Conservation (phyloP, 2,329 filamentous ascomycete genomes). For the Phialocephala sp. region DNA sequence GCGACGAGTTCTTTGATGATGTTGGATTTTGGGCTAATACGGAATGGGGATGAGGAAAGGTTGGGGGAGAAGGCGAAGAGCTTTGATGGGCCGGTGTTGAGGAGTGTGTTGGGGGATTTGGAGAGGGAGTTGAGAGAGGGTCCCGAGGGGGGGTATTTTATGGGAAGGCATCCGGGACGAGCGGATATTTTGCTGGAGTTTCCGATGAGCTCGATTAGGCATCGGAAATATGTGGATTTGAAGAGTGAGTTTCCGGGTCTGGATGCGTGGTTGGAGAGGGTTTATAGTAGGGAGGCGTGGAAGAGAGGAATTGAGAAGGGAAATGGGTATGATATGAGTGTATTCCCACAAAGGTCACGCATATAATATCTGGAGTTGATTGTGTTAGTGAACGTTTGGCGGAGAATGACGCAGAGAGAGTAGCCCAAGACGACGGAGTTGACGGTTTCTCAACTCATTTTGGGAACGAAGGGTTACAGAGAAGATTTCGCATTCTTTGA, state of each 20-base stretch:
- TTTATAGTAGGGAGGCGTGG: slow-evolving; percentile 39
- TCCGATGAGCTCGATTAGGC: slow-evolving; percentile 39
- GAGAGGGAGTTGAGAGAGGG: slow-evolving; percentile 33
- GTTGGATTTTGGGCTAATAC: slow-evolving; percentile 32
- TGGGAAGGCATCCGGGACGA: slow-evolving; percentile 40
- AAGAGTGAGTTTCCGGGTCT: slow-evolving; percentile 42
- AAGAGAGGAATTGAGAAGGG: slow-evolving; percentile 40
- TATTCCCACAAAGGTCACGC: slow-evolving; percentile 25
- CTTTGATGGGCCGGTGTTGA: slow-evolving; percentile 26
- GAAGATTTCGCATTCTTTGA: too few species aligned
- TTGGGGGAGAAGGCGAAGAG: slow-evolving; percentile 12
- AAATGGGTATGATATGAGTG: slow-evolving; percentile 40
- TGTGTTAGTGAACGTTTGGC: too few species aligned
- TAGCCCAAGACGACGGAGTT: too few species aligned
- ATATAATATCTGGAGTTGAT: slow-evolving; percentile 8
- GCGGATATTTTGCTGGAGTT: slow-evolving; percentile 44
- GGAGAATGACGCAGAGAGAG: too few species aligned
- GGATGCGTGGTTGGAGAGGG: slow-evolving; percentile 40
- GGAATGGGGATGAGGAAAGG: slow-evolving; percentile 16
- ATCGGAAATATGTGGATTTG: slow-evolving; percentile 41
- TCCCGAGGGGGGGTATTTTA: slow-evolving; percentile 34
- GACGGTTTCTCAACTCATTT: too few species aligned
- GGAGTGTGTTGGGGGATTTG: slow-evolving; percentile 27
- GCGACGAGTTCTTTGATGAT: slow-evolving; percentile 32
- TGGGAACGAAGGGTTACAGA: too few species aligned